phyloP scores from a whole-genome alignment of 345 rosid genomes.

The Barbarea vulgaris region DNA sequence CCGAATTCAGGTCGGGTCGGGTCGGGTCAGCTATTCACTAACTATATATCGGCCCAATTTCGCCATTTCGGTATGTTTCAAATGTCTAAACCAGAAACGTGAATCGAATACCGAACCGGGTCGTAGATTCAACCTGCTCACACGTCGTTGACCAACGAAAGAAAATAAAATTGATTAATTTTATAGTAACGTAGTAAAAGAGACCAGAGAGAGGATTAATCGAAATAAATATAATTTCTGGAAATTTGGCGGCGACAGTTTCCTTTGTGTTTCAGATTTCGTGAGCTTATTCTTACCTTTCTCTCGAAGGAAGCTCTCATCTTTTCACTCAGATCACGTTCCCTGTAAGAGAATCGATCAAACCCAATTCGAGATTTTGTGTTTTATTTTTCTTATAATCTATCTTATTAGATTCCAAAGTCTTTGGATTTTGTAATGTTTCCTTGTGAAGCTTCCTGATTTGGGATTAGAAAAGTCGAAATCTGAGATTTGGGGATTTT shows the following conservation, averaged over 20 bases:
- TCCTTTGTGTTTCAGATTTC: conserved; percentile 30
- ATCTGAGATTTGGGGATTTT: conserved; percentile 25
- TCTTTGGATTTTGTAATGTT: conserved; percentile 16
- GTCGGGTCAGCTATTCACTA: neutral
- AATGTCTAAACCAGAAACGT: neutral
- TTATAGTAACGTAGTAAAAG: neutral
- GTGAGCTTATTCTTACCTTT: conserved; percentile 40
- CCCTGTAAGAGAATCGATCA: conserved; percentile 42
- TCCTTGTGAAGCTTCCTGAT: conserved; percentile 29
- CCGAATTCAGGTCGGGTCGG: neutral
- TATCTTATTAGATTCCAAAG: conserved; percentile 12
- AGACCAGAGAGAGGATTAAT: neutral
- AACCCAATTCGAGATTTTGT: conserved; percentile 27
- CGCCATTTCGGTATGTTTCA: neutral
- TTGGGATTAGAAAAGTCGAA: conserved; percentile 15
- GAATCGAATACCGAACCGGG: conserved; percentile 9
- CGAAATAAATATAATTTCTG: neutral
- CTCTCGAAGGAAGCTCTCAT: conserved; percentile 37
- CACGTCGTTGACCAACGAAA: conserved; percentile 32
- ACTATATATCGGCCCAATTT: neutral
- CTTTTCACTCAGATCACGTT: conserved; percentile 30
- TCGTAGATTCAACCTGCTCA: conserved; percentile 8
- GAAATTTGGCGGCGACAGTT: conserved; percentile 43
- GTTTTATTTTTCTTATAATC: neutral
- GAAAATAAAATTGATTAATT: neutral